phyloP scores from a whole-genome alignment of 2,329 filamentous ascomycete species.

The Botrytis medusae region DNA sequence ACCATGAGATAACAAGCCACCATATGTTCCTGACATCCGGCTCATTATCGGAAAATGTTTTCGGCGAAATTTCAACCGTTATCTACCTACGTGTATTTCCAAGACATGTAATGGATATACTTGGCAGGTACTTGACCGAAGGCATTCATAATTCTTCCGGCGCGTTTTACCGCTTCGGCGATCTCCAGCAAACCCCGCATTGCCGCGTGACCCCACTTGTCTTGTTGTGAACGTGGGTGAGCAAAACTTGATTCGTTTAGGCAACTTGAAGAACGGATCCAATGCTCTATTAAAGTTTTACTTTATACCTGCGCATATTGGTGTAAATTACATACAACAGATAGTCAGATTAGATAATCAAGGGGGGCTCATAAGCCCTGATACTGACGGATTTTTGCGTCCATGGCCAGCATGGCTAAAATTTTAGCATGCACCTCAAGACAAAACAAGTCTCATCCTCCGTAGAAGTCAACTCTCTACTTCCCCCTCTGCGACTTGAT shows the following conservation, averaged over 20 bases:
- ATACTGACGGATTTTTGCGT: neutral
- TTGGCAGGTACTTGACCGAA: neutral
- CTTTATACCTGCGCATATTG: neutral
- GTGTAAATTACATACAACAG: neutral
- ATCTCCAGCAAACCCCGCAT: neutral
- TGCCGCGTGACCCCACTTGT: neutral
- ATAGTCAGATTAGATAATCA: neutral
- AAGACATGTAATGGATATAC: neutral
- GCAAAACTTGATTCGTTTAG: neutral
- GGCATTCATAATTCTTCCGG: slow-evolving; percentile 1
- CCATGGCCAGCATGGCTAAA: neutral
- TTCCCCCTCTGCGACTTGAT: neutral
- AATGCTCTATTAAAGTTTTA: neutral
- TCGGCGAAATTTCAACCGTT: neutral
- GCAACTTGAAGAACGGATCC: neutral
- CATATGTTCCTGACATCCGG: neutral
- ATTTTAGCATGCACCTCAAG: neutral
- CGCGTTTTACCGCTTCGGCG: neutral
- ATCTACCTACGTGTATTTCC: neutral
- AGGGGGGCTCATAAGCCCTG: neutral
- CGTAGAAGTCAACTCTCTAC: neutral
- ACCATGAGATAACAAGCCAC: neutral
- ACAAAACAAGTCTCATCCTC: neutral
- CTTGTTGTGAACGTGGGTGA: neutral
- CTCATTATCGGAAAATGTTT: neutral